A percentile compares a stretch with the other conserved stretches of the same genome.
These are phyloP conservation scores for Stylosanthes scabra DNA, from an alignment of 331 rosid species.

Conservation along the genomic window DNA sequence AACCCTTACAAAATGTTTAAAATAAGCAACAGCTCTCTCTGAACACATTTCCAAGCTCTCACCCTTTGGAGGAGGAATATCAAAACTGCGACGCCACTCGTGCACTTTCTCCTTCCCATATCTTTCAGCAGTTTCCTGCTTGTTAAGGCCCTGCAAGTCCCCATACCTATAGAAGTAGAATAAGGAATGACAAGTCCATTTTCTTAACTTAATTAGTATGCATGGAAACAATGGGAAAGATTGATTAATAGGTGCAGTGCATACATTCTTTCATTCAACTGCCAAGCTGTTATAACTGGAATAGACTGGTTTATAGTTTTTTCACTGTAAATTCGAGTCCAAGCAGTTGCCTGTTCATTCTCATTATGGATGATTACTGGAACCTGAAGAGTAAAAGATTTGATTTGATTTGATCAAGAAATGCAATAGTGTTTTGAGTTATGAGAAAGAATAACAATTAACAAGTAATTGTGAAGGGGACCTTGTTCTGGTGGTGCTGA, in stretches of 20 bases:
- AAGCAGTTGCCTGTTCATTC: constrained; percentile 72
- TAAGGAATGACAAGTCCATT: constrained; percentile 18
- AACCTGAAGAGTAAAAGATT: constrained; percentile 53
- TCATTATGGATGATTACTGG: constrained; percentile 83
- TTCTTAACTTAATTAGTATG: constrained; percentile 13
- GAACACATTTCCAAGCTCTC: constrained; percentile 99
- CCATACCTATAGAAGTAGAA: constrained; percentile 72
- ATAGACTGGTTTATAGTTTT: constrained; percentile 79
- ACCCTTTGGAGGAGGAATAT: constrained; percentile 89
- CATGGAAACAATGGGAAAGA: background rate
- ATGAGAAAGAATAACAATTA: background rate
- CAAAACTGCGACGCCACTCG: constrained; percentile 94
- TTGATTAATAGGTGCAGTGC: too few relatives aligned
- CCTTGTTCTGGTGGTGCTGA: constrained; percentile 86
- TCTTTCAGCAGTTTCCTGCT: constrained; percentile 93
- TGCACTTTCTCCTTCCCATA: constrained; percentile 89
- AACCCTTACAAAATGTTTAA: constrained; percentile 71
- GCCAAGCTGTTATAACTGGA: constrained; percentile 90
- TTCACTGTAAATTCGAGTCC: constrained; percentile 86
- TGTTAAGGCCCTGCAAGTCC: constrained; percentile 80
- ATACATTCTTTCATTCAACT: constrained; percentile 94
- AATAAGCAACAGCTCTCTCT: constrained; percentile 90
- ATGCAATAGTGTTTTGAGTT: background rate
- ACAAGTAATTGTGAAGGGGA: constrained; percentile 18
- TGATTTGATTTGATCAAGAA: constrained; percentile 7